phyloP scores from a whole-genome alignment of 345 rosid genomes.

The Zanthoxylum bungeanum region DNA sequence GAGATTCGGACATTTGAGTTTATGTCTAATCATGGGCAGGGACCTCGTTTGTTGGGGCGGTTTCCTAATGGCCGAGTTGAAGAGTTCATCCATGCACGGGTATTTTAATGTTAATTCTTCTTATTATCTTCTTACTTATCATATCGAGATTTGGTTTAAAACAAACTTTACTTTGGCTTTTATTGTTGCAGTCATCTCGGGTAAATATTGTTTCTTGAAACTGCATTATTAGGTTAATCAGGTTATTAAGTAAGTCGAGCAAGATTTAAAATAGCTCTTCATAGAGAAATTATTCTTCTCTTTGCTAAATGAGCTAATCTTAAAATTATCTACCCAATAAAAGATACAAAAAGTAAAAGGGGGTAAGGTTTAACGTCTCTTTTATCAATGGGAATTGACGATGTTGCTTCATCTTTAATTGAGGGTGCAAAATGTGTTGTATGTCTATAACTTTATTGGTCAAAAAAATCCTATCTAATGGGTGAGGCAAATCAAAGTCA shows the following conservation, averaged over 20 bases:
- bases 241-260: neutral
- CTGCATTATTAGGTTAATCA: neutral
- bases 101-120: conserved; percentile 21
- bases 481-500: neutral
- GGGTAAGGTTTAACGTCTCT: neutral
- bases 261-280: neutral
- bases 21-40: conserved; percentile 84
- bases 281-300: neutral
- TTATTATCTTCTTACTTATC: neutral
- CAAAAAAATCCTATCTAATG: neutral
- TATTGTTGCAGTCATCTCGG: neutral
- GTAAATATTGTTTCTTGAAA: neutral
- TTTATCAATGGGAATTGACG: neutral
- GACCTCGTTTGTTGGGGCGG: conserved; percentile 80
- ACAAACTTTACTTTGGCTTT: neutral
- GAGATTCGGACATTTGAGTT: conserved; percentile 87
- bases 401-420: neutral
- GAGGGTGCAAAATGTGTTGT: neutral
- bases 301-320: neutral
- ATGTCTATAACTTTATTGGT: no score
- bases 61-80: conserved; percentile 80
- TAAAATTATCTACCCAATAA: neutral
- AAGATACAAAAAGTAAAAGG: neutral
- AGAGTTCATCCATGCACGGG: conserved; percentile 89
- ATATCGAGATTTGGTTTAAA: neutral